Evolutionary conservation across 148 eudicot genomes (phyloP).

Genomic region (Nepenthes gracilis): DNA sequence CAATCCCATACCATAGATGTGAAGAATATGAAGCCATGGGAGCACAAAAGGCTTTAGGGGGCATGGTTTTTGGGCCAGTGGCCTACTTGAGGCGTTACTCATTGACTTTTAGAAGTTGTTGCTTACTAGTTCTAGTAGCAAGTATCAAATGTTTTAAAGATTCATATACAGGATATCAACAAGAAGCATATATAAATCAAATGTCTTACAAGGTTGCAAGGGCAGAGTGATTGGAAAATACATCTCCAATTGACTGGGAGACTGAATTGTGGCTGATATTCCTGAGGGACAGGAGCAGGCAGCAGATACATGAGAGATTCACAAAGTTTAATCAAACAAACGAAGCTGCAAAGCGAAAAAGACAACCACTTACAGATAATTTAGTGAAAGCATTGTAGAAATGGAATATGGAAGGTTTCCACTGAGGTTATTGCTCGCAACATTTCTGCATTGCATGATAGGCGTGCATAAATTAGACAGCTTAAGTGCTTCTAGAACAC

Average conservation of each 20-base stretch:
- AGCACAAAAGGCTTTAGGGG: no score
- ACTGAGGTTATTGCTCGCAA: constrained; percentile 65
- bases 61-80: no score
- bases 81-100: no score
- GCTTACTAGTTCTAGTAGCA: background rate
- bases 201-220: constrained; percentile 64
- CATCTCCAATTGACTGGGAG: constrained; percentile 59
- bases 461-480: background rate
- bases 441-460: constrained; percentile 49
- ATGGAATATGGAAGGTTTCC: constrained; percentile 83
- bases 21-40: no score
- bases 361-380: constrained; percentile 47
- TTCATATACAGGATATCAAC: background rate
- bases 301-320: constrained; percentile 12
- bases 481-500: background rate
- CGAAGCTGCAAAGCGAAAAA: background rate
- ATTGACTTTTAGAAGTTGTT: background rate
- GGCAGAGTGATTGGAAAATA: constrained; percentile 56
- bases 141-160: background rate
- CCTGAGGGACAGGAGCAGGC: constrained; percentile 25
- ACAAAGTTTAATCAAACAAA: background rate
- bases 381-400: constrained; percentile 45
- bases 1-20: no score
- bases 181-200: background rate
- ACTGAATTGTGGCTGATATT: constrained; percentile 70